Evolutionary conservation across 768 basidiomycete genomes (phyloP).

Genomic region (Lactarius psammicola): DNA sequence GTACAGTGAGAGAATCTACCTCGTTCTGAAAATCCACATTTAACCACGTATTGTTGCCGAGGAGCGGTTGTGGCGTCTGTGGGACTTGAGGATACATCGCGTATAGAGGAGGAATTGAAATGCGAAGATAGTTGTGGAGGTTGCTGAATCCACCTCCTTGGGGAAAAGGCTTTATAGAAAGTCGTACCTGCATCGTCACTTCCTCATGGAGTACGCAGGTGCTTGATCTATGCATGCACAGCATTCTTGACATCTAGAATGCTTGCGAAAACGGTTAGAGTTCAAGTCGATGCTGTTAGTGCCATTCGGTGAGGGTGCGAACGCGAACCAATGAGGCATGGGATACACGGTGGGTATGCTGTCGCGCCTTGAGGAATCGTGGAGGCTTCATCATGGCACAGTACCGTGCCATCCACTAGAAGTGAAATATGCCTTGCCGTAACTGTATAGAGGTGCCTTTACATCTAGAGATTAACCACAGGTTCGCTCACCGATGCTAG

Average conservation of each 20-base stretch:
- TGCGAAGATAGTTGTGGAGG: not conserved
- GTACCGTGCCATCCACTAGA: not conserved
- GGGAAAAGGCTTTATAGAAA: not conserved
- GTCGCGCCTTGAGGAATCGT: constrained; percentile 3
- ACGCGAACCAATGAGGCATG: not conserved
- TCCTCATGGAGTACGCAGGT: constrained; percentile 6
- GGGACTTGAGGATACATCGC: not conserved
- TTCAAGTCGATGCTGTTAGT: not conserved
- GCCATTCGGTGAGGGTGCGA: not conserved
- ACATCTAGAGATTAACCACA: not conserved
- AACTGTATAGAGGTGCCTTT: not conserved
- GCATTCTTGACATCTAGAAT: not conserved
- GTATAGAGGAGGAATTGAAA: not conserved
- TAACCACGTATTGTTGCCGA: not conserved
- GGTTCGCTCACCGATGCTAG: not conserved
- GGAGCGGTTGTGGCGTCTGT: not conserved
- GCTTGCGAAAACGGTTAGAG: not conserved
- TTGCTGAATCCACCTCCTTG: not conserved
- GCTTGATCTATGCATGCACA: not conserved
- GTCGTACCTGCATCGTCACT: not conserved
- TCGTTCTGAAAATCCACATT: not conserved
- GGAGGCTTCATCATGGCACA: not conserved
- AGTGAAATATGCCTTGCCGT: not conserved
- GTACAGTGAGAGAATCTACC: not conserved
- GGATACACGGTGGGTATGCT: not conserved